Evolutionary conservation across 176 grass and related monocot species (phyloP), one percentile per base, ranked within the genome.

Genomic region (Oryza australiensis): DNA sequence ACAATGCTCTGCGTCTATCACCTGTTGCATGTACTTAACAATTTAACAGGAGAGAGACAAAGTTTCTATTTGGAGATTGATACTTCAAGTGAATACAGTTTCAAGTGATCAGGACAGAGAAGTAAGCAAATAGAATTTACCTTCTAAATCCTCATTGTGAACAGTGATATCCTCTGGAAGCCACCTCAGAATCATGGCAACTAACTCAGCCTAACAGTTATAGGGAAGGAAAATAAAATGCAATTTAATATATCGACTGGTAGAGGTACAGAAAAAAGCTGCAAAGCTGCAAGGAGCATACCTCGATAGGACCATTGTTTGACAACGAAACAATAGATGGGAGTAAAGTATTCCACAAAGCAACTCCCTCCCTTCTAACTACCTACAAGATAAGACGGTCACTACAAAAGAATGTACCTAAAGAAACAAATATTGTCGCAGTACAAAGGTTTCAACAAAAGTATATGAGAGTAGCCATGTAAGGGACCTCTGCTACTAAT

Each of bases 131-230:
- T 20, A 75, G n/a, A 75, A 48, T 60, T 45, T 80, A 93, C 96
- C 96, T 91, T 95, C 96, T 68, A 98, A 80, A 87, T 98, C 96
- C 64, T 98, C 96, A 59, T 98, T 98, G 83, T 98, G 93, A 88
- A 98, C 93, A 76, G 96, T 98, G 57, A 98, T 95, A 73, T 98
- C 96, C 83, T 98, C 96, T 73, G 96, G 96, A 88, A 98, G 96
- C 90, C 92, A 95, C 82, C 92, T 91, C 82, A 98, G 88, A 78
- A 98, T 94, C 96, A 98, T 95, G 34, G 93, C 82, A 81, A 95
- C 93, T 76, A 98, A 78, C 87, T 98, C 96, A 85, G 96, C 96
- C 96, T 98, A 80, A 83, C 68, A 73, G 53, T 78, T 65, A 86
- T 45, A 83, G 9, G 77, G 12, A 76, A 74, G 22, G 55, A 59